Conservation (phyloP, 164 flowering plant species). For the Warburgia ugandensis region DNA sequence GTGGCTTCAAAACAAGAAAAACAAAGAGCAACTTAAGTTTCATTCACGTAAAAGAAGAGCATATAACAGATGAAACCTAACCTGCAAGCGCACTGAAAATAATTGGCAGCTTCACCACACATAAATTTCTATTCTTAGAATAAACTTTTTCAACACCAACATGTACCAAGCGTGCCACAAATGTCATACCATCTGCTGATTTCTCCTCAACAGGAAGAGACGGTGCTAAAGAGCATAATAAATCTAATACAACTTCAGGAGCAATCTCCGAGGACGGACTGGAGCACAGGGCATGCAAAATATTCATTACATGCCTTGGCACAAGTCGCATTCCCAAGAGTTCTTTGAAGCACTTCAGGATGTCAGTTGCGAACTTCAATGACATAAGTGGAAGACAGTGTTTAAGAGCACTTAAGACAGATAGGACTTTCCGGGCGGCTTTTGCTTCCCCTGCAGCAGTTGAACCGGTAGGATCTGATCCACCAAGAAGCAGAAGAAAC, state of each 20-base stretch:
- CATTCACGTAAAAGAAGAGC: background rate
- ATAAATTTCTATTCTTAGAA: constrained; percentile 48
- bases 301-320: constrained; percentile 57
- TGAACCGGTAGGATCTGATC: constrained; percentile 28
- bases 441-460: constrained; percentile 40
- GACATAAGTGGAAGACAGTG: constrained; percentile 72
- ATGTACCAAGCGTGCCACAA: constrained; percentile 68
- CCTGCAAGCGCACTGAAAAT: constrained; percentile 78
- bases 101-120: constrained; percentile 66
- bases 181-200: constrained; percentile 67
- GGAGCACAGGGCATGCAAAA: constrained; percentile 50
- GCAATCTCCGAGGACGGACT: constrained; percentile 43
- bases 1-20: background rate
- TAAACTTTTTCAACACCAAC: constrained; percentile 64
- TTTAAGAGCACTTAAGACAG: constrained; percentile 65
- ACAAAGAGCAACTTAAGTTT: background rate
- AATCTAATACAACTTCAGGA: constrained; percentile 54
- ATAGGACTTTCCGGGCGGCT: constrained; percentile 75
- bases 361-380: constrained; percentile 32
- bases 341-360: constrained; percentile 59
- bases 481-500: constrained; percentile 69
- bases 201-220: constrained; percentile 45
- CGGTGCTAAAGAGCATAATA: constrained; percentile 53
- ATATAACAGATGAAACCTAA: constrained; percentile 9
- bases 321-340: constrained; percentile 61